Evolutionary conservation across 2,329 filamentous ascomycete species (phyloP), one percentile per base, ranked within the genome.

Genomic region (Penicillium sp.): DNA sequence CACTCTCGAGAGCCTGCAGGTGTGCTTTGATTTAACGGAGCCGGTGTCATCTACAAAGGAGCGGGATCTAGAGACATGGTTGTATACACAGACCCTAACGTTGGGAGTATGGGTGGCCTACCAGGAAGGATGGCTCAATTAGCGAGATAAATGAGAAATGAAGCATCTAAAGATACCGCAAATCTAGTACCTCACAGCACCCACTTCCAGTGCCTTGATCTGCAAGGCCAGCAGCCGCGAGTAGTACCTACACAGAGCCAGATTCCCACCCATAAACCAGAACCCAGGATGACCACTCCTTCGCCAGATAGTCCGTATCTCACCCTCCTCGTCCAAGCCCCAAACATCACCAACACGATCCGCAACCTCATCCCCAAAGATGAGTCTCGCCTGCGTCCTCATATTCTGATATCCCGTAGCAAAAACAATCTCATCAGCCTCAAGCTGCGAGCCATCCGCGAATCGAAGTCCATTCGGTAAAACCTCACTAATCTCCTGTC

Each of bases 231-330:
- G 51, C 24, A 73, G 37, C 32, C 72, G 74, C 0, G 81, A 85
- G 56, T 74, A 85, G 47, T 81, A 84, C 40, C 82, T 70, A 52
- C 79, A 81, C 47, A 85, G 63, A 0, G 80, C 80, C 28, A 86
- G 58, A 56, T 84, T 86, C 0, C 83, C 82, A 0, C 81, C 82
- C 57, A 83, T 80, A 54, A 83, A 80, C 82, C 82, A 86, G 51
- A 86, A 80, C 0, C 81, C 82, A 0, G 79, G 80, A 45, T 85
- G 81, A 0, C 82, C 82, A 14, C 74, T 82, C 22, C 68, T 68
- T 46, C 77, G 74, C 81, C 81, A 86, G 24, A 86, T 78, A 0
- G 72, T 74, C 6, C 77, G 70, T 54, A 78, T 74, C 67, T 86
- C 75, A 3, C 74, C 75, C 44, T 76, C 72, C 7, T 64, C 54